Base-by-base conservation (phyloP, 2,329 filamentous ascomycete species). In the Colletotrichum truncatum region DNA sequence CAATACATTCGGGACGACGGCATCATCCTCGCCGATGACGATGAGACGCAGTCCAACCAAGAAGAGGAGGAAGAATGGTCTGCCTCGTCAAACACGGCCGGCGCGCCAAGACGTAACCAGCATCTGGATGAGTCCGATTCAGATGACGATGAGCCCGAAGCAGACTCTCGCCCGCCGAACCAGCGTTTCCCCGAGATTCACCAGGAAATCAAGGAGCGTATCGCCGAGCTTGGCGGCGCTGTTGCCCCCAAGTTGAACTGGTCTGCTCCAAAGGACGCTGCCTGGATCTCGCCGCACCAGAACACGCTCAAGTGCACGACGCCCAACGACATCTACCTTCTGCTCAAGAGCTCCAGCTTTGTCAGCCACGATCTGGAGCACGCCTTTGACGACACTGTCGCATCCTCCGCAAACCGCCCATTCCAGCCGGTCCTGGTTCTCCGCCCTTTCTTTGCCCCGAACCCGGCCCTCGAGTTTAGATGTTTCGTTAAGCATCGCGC, bases 231-330 rank as follows among this genome's bases (percentile, higher is more conserved):
- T 1, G 94, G 93, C 14, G 95, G 95, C 64, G 89, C 90, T 66
- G 94, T 97, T 8, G 90, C 92, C 2, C 96, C 96, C 1, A 99
- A 99, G 78, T 82, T 99, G 48, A 98, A 98, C 81, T 99, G 96
- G 96, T 98, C 94, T 6, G 91, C 94, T 4, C 96, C 96, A 4
- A 97, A 98, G 77, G 96, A 99, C 75, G 96, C 96, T 8, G 93
- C 92, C 21, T 98, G 94, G 91, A 98, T 99, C 77, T 89, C 86
- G 79, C 90, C 79, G 80, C 76, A 95, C 85, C 78, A 90, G 72
- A 99, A 99, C 78, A 97, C 93, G 48, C 91, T 98, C 80, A 93
- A 97, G 77, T 99, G 96, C 78, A 90, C 89, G 4, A 89, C 89
- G 1, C 89, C 96, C 3, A 97, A 96, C 75, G 96, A 99, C 73